Conservation (phyloP, 305 asterid genomes). For the Fraxinus latifolia region DNA sequence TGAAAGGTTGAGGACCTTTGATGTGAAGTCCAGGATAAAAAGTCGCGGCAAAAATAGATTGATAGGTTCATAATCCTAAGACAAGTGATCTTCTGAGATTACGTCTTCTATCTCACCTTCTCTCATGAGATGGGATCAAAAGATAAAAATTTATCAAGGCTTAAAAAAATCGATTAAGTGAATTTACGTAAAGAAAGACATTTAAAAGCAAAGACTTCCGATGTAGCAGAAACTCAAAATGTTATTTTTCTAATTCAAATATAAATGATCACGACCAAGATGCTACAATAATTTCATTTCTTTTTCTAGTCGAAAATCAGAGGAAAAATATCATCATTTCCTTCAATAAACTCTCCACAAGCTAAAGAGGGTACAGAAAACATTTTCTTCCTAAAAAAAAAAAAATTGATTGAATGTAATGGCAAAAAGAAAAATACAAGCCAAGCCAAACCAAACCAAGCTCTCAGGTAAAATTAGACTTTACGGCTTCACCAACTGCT, state of each 20-base stretch:
- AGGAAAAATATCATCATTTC: background rate
- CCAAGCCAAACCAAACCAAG: no score
- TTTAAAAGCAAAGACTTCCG: background rate
- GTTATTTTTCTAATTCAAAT: background rate
- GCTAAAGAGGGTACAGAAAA: background rate
- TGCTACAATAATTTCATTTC: background rate
- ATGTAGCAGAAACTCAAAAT: background rate
- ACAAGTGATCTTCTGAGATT: background rate
- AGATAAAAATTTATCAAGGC: background rate
- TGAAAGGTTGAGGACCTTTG: background rate
- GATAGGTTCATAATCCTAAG: background rate
- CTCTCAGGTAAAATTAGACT: background rate
- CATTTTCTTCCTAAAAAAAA: background rate
- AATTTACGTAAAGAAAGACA: background rate
- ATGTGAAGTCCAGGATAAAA: background rate
- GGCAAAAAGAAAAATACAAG: background rate
- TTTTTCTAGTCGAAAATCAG: background rate
- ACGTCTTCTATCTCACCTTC: background rate
- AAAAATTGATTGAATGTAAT: background rate
- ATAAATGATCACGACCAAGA: background rate
- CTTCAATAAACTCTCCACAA: background rate
- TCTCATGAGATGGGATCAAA: no score
- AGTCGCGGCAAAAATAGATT: background rate
- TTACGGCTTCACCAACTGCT: constrained; percentile 71
- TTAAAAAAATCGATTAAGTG: background rate